Base-by-base conservation (phyloP, 148 eudicot genomes). In the Spergularia marina region DNA sequence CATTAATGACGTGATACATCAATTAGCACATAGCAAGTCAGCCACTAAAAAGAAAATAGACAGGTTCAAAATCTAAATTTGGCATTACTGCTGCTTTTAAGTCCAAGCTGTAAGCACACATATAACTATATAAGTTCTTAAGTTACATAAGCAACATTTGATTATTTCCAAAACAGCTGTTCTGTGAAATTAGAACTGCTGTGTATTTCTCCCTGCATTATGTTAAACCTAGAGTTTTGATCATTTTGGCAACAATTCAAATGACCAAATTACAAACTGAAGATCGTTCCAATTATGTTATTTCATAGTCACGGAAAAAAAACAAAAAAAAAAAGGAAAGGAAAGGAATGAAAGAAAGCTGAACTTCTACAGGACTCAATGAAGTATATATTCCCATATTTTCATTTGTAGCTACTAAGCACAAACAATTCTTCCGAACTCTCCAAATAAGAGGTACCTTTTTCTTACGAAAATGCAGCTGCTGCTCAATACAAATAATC, bases 401-500 rank as follows among this genome's bases (percentile, higher is more conserved):
- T n/a, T 30, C 40, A 41, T 57, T 40, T 68, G 8, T 51, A 4
- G 12, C 10, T 21, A 72, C 60, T 53, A 4, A 60, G 23, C 25
- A 68, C 13, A 74, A 5, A 44, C 10, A 70, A 47, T 23, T 25
- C 47, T 14, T 63, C 15, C 12, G 55, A 25, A 41, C 20, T 44
- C 18, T 2, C 20, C 21, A 57, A 41, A 56, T 74, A 14, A 53
- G 4, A 44, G 44, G 71, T 81, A 92, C 98, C 98, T 92, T 87
- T 73, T 77, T 83, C 78, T 80, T 89, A 6, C 74, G 82, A 57
- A 72, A 76, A 83, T 79, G 87, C 71, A 74, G 83, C 82, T 87
- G 89, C 70, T 83, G 81, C 54, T 87, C 90, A 77, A 95, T 87
- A 75, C 68, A 55, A 41, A 89, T 90, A 70, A 89, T 89, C 77